A percentile compares a stretch with the other conserved stretches of the same genome.
Evolutionary conservation across 2,329 filamentous ascomycete species (phyloP).

Genomic region (Tolypocladium amazonense): DNA sequence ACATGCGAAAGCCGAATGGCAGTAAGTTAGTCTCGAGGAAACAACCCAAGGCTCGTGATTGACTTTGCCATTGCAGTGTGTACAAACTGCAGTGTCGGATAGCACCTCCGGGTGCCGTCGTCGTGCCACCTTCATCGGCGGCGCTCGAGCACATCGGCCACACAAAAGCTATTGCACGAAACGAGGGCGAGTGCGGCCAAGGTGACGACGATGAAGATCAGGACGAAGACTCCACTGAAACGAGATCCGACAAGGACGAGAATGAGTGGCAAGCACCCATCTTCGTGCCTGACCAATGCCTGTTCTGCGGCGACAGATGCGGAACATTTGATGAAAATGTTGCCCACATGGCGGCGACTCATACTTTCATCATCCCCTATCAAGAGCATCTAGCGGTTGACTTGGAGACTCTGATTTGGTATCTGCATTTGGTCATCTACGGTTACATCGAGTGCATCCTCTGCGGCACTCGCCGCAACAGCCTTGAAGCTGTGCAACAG

Average conservation of each 20-base stretch:
- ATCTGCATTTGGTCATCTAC: slow-evolving; percentile 36
- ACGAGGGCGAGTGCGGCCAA: background rate
- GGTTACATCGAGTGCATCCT: slow-evolving; percentile 39
- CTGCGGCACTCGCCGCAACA: slow-evolving; percentile 33
- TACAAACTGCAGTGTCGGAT: slow-evolving; percentile 12
- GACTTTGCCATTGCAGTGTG: slow-evolving; percentile 6
- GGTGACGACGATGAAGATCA: background rate
- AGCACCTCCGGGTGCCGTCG: slow-evolving; percentile 8
- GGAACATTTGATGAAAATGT: slow-evolving; percentile 24
- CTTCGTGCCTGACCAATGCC: slow-evolving; percentile 23
- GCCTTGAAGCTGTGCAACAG: slow-evolving; percentile 33
- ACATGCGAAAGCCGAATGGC: slow-evolving; percentile 13
- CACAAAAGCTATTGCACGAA: background rate
- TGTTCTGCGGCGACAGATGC: slow-evolving; percentile 28
- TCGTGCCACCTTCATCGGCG: slow-evolving; percentile 4
- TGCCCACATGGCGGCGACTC: slow-evolving; percentile 36
- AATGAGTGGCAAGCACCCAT: background rate
- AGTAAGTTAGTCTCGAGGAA: slow-evolving; percentile 6
- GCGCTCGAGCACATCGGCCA: background rate
- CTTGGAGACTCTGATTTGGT: slow-evolving; percentile 32
- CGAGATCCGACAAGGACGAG: background rate
- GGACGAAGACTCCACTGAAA: background rate
- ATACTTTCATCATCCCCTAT: slow-evolving; percentile 34
- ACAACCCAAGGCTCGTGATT: background rate
- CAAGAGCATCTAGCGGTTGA: slow-evolving; percentile 30